Evolutionary conservation across 2,329 filamentous ascomycete genomes (phyloP).

Genomic region (Apiospora malaysiana): DNA sequence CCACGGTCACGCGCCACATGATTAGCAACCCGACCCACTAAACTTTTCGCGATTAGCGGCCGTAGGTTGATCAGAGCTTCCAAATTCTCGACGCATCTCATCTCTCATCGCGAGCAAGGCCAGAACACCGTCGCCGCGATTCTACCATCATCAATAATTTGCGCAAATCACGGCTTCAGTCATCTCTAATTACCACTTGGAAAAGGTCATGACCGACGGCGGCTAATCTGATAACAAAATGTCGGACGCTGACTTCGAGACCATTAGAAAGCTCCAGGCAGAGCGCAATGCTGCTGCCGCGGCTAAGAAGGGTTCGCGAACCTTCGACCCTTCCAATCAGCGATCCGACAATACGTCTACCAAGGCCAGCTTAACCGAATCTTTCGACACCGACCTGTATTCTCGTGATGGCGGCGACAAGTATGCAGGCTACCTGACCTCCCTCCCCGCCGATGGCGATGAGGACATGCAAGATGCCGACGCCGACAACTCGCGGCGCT

Average conservation of each 20-base stretch:
- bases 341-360: constrained; percentile 77
- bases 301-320: constrained; percentile 80
- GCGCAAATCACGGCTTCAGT: neutral
- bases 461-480: constrained; percentile 78
- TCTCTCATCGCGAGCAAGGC: neutral
- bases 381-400: constrained; percentile 88
- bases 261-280: constrained; percentile 85
- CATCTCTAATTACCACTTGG: neutral
- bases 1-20: neutral
- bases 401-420: constrained; percentile 78
- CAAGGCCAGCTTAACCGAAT: constrained; percentile 90
- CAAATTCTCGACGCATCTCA: constrained; percentile 17
- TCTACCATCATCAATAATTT: constrained; percentile 9
- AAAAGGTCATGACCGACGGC: constrained; percentile 27
- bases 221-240: constrained; percentile 49
- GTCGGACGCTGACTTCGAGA: constrained; percentile 85
- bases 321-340: constrained; percentile 79
- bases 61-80: neutral
- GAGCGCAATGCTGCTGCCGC: constrained; percentile 86
- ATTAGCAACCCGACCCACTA: neutral
- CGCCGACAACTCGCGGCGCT: constrained; percentile 72
- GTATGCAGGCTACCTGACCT: constrained; percentile 89
- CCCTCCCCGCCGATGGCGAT: constrained; percentile 82
- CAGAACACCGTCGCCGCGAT: neutral
- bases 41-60: constrained; percentile 3